phyloP scores from a whole-genome alignment of 75 land plant genomes.

The Selaginella moellendorffii region DNA sequence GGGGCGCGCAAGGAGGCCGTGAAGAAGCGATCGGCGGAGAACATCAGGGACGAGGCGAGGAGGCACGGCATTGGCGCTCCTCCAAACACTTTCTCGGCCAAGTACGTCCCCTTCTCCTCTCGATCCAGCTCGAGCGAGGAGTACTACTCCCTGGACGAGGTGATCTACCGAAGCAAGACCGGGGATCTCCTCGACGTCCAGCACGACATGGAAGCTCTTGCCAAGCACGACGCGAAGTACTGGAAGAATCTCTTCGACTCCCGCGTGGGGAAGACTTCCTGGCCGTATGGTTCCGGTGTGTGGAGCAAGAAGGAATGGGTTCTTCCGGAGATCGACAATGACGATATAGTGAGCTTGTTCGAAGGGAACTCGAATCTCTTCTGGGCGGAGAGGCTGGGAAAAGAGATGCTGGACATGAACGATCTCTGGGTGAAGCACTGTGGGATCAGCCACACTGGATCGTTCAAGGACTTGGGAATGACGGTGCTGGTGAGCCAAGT shows the following conservation, averaged over 20 bases:
- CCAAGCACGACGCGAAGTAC: conserved; percentile 45
- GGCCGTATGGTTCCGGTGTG: conserved; percentile 97
- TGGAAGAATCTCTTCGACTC: conserved; percentile 77
- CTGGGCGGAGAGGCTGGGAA: conserved; percentile 82
- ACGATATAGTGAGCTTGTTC: conserved; percentile 69
- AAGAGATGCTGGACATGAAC: conserved; percentile 48
- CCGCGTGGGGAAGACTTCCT: conserved; percentile 73
- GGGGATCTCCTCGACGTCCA: conserved; percentile 76
- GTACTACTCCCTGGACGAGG: conserved; percentile 73
- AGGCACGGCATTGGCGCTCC: conserved; percentile 16
- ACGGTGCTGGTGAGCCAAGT: conserved; percentile 85
- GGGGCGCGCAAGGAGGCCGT: too few species aligned
- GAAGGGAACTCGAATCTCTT: conserved; percentile 91
- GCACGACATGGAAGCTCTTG: conserved; percentile 67
- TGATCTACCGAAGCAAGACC: conserved; percentile 65
- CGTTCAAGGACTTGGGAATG: conserved; percentile 92
- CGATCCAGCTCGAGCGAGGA: conserved; percentile 24
- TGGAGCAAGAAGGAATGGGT: conserved; percentile 94
- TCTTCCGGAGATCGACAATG: conserved; percentile 61
- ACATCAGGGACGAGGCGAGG: conserved; percentile 25
- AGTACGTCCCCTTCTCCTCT: conserved; percentile 68
- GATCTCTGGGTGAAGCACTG: conserved; percentile 94
- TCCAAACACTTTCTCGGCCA: conserved; percentile 47
- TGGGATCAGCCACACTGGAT: conserved; percentile 82
- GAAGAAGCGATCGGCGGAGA: conserved; percentile 13